Evolutionary conservation across 805 yeast genomes (phyloP).

Genomic region (Diddensiella caesifluorescens): DNA sequence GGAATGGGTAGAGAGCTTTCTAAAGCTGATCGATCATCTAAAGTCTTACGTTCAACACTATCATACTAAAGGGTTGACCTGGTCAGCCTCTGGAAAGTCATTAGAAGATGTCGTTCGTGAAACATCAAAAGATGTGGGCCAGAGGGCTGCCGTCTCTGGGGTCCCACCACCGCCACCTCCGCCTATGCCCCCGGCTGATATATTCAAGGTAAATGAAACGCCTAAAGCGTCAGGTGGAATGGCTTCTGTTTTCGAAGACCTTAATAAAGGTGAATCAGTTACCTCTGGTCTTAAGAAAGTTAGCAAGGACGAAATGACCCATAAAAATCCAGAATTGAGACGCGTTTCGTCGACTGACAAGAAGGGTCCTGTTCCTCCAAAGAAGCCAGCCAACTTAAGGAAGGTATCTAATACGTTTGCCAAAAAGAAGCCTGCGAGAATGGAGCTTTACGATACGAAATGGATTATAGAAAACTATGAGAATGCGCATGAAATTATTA

Average conservation of each 20-base stretch:
- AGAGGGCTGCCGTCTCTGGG: conserved; percentile 35
- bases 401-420: conserved; percentile 15
- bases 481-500: conserved; percentile 54
- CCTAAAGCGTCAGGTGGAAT: conserved; percentile 38
- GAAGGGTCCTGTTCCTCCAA: conserved; percentile 71
- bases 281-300: conserved; percentile 87
- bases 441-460: conserved; percentile 76
- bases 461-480: conserved; percentile 85
- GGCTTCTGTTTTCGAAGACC: conserved; percentile 85
- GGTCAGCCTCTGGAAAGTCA: conserved; percentile 60
- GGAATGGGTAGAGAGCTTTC: conserved; percentile 74
- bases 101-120: conserved; percentile 46
- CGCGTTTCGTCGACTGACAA: conserved; percentile 36
- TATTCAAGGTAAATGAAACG: conserved; percentile 38
- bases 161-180: conserved; percentile 89
- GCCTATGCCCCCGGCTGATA: conserved; percentile 75
- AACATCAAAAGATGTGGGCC: conserved; percentile 35
- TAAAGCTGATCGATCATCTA: conserved; percentile 61
- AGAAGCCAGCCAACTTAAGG: conserved; percentile 64
- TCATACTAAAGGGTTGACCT: conserved; percentile 80
- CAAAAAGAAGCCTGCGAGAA: conserved; percentile 47
- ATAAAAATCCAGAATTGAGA: conserved; percentile 81
- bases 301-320: conserved; percentile 90
- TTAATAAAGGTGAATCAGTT: conserved; percentile 78
- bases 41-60: conserved; percentile 67